Base-by-base conservation (phyloP, 2,329 filamentous ascomycete genomes). In the Calonectria ilicicola region DNA sequence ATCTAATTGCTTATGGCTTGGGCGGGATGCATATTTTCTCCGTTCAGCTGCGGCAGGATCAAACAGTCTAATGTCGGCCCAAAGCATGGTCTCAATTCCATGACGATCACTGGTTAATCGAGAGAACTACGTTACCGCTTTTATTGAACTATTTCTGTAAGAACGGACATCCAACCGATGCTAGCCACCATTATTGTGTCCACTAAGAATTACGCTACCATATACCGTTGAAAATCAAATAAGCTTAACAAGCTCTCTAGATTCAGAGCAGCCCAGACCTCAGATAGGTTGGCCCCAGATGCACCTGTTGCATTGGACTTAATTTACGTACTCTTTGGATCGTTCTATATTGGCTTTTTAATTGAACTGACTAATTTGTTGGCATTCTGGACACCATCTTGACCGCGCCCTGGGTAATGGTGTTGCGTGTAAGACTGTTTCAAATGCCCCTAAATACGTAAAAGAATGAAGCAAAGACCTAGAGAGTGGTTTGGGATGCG, bases 381-480 rank as follows among this genome's bases (percentile, higher is more conserved):
- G 53, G 32, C 21, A 60, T 60, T 26, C 53, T 5, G 2, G 53
- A 40, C 10, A 21, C 21, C n/a, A 60, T 23, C 53, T 19, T 17
- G 7, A 60, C 23, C 17, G 35, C 35, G 21, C 32, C 26, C 53
- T 40, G 38, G 26, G 32, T 23, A 60, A 26, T 40, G 53, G 21
- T 60, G 35, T 19, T 60, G 35, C 12, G 53, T 19, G 47, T 32
- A 60, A 60, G 53, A 60, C 53, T 60, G 53, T 60, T 60, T 60
- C 53, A 60, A 60, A 60, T 60, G 21, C 53, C n/a, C 32, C 53
- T n/a, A 60, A 40, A 35, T 26, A 21, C 21, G 32, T 26, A 40
- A 38, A 40, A 9, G 32, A 35, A 60, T 60, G 53, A 40, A 60
- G 38, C 32, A 15, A 10, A 40, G 32, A 19, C 15, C 32, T 12